Base-by-base conservation (phyloP, 1,139 yeast genomes). In the Sugiyamaella grinbergsii region DNA sequence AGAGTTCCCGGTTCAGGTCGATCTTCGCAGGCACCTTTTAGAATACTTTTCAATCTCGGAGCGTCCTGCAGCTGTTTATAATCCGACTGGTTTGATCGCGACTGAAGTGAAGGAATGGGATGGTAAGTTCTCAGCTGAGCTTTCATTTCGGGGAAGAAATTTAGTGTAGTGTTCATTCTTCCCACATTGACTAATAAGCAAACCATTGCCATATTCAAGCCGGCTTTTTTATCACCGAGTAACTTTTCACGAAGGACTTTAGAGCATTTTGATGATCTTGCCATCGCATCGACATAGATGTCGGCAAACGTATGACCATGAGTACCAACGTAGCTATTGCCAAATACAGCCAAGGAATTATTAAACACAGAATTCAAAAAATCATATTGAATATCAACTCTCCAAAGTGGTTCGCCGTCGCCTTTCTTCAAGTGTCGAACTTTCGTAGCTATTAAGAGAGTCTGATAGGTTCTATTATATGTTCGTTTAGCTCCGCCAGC, bases 71-170 rank as follows among this genome's bases (percentile, higher is more conserved):
- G 73, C 51, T 90, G 94, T 65, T 86, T 88, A 44, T 82, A 76
- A 52, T 74, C 77, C 6, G 69, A 64, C 50, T 72, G 73, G 43
- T 71, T 71, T 10, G 85, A 80, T 56, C 79, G 80, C 2, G 84
- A 81, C 65, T 93, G 98, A 48, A 93, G 74, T 5, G 91, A 82
- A 0, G 98, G 98, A 33, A 93, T 88, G 11, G 96, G 86, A 68
- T 91, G 97, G 65, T 86, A 93, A 0, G 97, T 91, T 61, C 98
- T 76, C 59, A 91, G 75, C 56, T 91, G 93, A 0, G 96, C 89
- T 58, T 90, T 84, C 98, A 91, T 91, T 65, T 90, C 97, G n/a
- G 95, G 90, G 51, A 89, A 95, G 65, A 91, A 93, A 68, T 91
- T 91, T 49, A 93, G 83, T 4, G 98, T 93, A 1, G 98, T 93